phyloP scores from a whole-genome alignment of 2,329 filamentous ascomycete species.

The Immersiporthe knoxdaviesiana region DNA sequence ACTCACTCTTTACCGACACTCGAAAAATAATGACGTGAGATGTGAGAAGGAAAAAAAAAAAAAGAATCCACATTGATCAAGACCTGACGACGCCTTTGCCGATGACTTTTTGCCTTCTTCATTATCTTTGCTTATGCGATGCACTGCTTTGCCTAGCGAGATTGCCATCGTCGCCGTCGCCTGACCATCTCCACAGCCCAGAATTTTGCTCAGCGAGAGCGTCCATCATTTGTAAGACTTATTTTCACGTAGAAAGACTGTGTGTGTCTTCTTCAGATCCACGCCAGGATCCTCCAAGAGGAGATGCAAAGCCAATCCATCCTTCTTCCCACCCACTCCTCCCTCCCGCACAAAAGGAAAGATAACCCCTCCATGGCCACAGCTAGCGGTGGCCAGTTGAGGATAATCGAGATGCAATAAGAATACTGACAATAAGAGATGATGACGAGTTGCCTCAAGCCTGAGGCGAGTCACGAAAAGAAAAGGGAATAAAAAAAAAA shows the following conservation, averaged over 20 bases:
- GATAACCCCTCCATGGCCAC: not conserved
- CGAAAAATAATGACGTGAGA: not conserved
- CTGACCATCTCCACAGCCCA: not conserved
- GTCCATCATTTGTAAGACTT: not conserved
- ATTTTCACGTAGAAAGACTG: not conserved
- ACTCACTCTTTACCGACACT: not conserved
- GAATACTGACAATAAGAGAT: not conserved
- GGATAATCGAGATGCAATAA: constrained; percentile 4
- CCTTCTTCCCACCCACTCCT: not conserved
- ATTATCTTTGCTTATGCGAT: not conserved
- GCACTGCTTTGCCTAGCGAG: not conserved
- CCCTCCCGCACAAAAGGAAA: not conserved
- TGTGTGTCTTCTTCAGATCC: not conserved
- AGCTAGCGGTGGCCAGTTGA: not conserved
- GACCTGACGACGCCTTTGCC: not conserved
- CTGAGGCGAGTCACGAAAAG: not conserved
- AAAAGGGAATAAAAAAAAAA: not conserved
- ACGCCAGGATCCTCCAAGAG: not conserved
- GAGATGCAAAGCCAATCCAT: not conserved
- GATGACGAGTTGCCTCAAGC: not conserved
- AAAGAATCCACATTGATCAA: not conserved
- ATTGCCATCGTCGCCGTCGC: not conserved
- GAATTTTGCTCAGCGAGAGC: constrained; percentile 12
- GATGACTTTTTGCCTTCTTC: not conserved
- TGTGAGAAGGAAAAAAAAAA: not conserved